Evolutionary conservation across 2,329 filamentous ascomycete species (phyloP).

Genomic region (Sporothrix luriei): DNA sequence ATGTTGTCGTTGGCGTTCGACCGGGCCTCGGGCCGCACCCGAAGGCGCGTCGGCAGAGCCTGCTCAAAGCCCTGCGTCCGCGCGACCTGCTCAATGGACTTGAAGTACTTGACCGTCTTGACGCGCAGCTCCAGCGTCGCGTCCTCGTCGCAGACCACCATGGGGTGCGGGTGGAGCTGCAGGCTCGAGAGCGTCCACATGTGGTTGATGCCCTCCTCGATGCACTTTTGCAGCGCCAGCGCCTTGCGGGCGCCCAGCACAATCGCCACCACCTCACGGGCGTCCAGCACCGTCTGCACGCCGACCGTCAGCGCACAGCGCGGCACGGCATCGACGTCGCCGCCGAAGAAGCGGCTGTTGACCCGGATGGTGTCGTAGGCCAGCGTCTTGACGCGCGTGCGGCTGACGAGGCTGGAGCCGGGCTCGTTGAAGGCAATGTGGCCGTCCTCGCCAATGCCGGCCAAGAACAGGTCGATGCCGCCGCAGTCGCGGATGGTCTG

Average conservation of each 20-base stretch:
- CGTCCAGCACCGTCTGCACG: slow-evolving; percentile 61
- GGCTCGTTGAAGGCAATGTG: slow-evolving; percentile 85
- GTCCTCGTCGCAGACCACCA: slow-evolving; percentile 76
- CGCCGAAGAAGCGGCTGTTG: slow-evolving; percentile 73
- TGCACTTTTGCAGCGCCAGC: slow-evolving; percentile 69
- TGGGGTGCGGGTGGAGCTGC: slow-evolving; percentile 71
- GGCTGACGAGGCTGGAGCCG: slow-evolving; percentile 68
- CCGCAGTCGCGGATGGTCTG: slow-evolving; percentile 67
- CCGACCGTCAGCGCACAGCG: slow-evolving; percentile 70
- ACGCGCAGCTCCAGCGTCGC: slow-evolving; percentile 65
- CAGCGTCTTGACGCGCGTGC: slow-evolving; percentile 75
- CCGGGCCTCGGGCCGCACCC: slow-evolving; percentile 49
- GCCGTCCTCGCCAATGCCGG: slow-evolving; percentile 74
- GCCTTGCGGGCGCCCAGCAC: slow-evolving; percentile 74
- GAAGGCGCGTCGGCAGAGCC: slow-evolving; percentile 55
- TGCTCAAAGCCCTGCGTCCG: slow-evolving; percentile 51
- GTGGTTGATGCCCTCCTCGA: slow-evolving; percentile 75
- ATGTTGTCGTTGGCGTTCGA: slow-evolving; percentile 43
- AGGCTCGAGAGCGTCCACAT: slow-evolving; percentile 78
- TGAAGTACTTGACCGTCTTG: slow-evolving; percentile 67
- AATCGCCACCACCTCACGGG: slow-evolving; percentile 72
- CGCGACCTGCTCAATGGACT: slow-evolving; percentile 61
- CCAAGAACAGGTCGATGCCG: slow-evolving; percentile 76
- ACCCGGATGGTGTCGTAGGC: slow-evolving; percentile 77
- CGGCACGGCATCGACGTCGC: slow-evolving; percentile 66